These are phyloP conservation scores for Noccaea caerulescens DNA, from an alignment of 345 rosid genomes.

Conservation along the genomic window DNA sequence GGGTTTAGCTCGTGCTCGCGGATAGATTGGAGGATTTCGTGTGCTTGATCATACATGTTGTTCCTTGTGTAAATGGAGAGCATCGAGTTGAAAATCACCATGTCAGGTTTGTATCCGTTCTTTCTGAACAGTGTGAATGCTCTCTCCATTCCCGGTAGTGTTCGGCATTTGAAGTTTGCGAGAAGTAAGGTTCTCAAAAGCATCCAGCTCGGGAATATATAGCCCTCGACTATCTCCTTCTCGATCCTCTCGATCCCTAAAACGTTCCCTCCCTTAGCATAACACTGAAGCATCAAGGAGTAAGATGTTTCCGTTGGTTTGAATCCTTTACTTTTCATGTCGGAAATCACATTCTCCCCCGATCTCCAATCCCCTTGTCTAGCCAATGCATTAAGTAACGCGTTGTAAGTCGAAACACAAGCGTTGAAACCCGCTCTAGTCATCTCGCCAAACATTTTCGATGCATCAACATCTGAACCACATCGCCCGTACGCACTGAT, in stretches of 20 bases:
- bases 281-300: conserved; percentile 68
- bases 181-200: conserved; percentile 80
- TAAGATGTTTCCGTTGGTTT: conserved; percentile 81
- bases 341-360: conserved; percentile 67
- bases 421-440: conserved; percentile 79
- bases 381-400: conserved; percentile 82
- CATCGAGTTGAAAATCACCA: conserved; percentile 81
- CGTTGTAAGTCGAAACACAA: conserved; percentile 77
- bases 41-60: conserved; percentile 62
- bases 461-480: conserved; percentile 70
- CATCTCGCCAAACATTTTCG: conserved; percentile 76
- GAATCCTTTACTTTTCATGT: conserved; percentile 82
- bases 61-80: conserved; percentile 73
- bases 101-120: conserved; percentile 77
- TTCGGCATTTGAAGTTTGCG: conserved; percentile 70
- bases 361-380: conserved; percentile 80
- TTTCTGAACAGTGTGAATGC: conserved; percentile 62
- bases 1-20: conserved; percentile 66
- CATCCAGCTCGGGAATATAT: conserved; percentile 91
- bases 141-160: conserved; percentile 67
- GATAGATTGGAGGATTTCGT: conserved; percentile 60
- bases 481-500: conserved; percentile 82
- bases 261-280: conserved; percentile 75
- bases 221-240: conserved; percentile 63
- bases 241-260: conserved; percentile 74